Percentiles rank a stretch among this genome's conserved stretches.
Evolutionary conservation across 1,284 basidiomycete species (phyloP).

Genomic region (Malassezia caprae): DNA sequence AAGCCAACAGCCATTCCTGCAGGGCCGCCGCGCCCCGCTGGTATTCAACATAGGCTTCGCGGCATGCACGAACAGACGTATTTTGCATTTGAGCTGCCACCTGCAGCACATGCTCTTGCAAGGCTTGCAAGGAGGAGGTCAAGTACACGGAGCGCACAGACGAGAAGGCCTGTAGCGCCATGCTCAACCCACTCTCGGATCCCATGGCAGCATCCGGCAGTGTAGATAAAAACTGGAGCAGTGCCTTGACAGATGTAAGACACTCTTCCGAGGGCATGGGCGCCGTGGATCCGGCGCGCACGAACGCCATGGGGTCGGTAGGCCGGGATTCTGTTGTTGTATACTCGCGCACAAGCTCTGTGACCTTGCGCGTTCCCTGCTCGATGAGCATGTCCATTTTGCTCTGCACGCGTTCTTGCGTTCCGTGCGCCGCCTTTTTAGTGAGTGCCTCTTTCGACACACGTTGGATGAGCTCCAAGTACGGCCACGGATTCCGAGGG

Average conservation of each 20-base stretch:
- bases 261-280: constrained; percentile 27
- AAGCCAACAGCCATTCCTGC: constrained; percentile 26
- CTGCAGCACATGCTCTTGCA: background rate
- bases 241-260: constrained; percentile 25
- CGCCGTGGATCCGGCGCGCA: background rate
- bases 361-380: constrained; percentile 34
- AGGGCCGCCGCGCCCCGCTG: constrained; percentile 21
- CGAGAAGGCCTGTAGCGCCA: constrained; percentile 5
- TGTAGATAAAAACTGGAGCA: constrained; percentile 17
- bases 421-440: constrained; percentile 20
- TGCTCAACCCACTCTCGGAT: background rate
- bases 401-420: constrained; percentile 33
- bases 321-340: constrained; percentile 30
- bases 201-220: background rate
- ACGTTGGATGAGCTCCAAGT: constrained; percentile 41
- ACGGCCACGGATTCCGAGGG: constrained; percentile 31
- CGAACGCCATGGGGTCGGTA: constrained; percentile 22
- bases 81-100: constrained; percentile 4
- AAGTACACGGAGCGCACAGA: constrained; percentile 7
- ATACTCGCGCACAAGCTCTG: constrained; percentile 35
- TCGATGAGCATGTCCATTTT: constrained; percentile 41
- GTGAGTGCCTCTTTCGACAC: constrained; percentile 31
- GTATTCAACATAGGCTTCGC: constrained; percentile 14
- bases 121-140: background rate
- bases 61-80: constrained; percentile 5